Base-by-base conservation (phyloP, 2,329 filamentous ascomycete genomes). In the Xylariaceae sp. region DNA sequence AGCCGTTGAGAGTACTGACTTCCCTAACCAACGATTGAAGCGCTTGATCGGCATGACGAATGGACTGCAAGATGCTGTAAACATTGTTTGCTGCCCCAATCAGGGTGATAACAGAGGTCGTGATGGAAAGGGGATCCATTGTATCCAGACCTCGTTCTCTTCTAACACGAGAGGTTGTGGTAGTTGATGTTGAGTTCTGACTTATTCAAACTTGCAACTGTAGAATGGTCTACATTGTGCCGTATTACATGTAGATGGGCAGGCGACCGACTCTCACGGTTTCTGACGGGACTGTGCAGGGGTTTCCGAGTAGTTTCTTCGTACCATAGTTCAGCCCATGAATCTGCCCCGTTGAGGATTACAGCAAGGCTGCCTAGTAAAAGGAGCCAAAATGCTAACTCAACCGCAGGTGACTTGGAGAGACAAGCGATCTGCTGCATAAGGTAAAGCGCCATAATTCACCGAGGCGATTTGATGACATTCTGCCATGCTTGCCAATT, bases 91-190 rank as follows among this genome's bases (percentile, higher is more conserved):
- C 58, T 26, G 58, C 55, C 9, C 55, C 58, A 31, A 58, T 26
- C 34, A 60, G 34, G 11, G 58, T 54, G 32, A 60, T 53, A 31
- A 60, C 58, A 3, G 58, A 55, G 34, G 58, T 51, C 12, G 58
- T 58, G 7, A 60, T 60, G n/a, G 58, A 60, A 35, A 60, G 55
- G 41, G 58, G 58, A 50, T 60, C 58, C 58, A 60, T 60, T 52
- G 50, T 27, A 12, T 35, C 27, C 29, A 12, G n/a, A 32, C 45
- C 40, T 32, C 27, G n/a, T 49, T 37, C 26, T 42, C 47, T 49
- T 39, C 32, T 19, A 19, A 31, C 43, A 46, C 11, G 40, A 48
- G 34, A 11, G 32, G 34, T 8, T 35, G 43, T 31, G 3, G 40
- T 3, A 27, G 9, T 48, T 41, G n/a, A 11, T 8, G 26, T 19